These are phyloP conservation scores for Sugiyamaella boreocaroliniensis DNA, from an alignment of 805 yeast genomes.

Conservation along the genomic window DNA sequence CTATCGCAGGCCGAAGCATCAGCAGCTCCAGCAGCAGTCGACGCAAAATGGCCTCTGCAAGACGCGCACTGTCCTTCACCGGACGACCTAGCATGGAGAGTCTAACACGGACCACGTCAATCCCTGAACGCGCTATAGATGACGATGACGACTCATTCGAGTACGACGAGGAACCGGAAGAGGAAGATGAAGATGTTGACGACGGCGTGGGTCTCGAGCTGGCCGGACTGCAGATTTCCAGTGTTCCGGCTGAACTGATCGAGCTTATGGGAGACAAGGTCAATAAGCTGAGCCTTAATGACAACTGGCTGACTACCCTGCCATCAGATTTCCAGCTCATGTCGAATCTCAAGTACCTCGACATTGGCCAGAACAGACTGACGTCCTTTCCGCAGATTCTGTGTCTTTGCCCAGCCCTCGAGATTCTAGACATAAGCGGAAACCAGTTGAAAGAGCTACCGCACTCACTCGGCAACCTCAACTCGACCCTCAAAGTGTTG, in stretches of 20 bases:
- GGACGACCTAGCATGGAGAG: neutral
- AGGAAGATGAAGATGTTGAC: constrained; percentile 12
- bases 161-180: constrained; percentile 11
- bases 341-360: constrained; percentile 49
- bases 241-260: constrained; percentile 36
- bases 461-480: constrained; percentile 33
- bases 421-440: constrained; percentile 58
- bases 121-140: neutral
- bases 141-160: constrained; percentile 2
- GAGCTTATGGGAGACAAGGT: constrained; percentile 34
- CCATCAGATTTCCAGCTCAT: constrained; percentile 42
- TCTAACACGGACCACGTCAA: neutral
- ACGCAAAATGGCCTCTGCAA: neutral
- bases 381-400: constrained; percentile 44
- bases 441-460: constrained; percentile 50
- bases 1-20: neutral
- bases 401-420: constrained; percentile 39
- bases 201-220: constrained; percentile 33
- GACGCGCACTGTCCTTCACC: neutral
- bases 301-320: constrained; percentile 42
- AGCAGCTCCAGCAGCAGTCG: constrained; percentile 1
- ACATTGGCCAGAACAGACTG: constrained; percentile 56
- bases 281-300: constrained; percentile 49
- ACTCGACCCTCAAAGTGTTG: constrained; percentile 44
- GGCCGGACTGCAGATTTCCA: constrained; percentile 34